A percentile compares a stretch with the other conserved stretches of the same genome.
Evolutionary conservation across 2,329 filamentous ascomycete species (phyloP).

Genomic region (Corinectria fuckeliana): DNA sequence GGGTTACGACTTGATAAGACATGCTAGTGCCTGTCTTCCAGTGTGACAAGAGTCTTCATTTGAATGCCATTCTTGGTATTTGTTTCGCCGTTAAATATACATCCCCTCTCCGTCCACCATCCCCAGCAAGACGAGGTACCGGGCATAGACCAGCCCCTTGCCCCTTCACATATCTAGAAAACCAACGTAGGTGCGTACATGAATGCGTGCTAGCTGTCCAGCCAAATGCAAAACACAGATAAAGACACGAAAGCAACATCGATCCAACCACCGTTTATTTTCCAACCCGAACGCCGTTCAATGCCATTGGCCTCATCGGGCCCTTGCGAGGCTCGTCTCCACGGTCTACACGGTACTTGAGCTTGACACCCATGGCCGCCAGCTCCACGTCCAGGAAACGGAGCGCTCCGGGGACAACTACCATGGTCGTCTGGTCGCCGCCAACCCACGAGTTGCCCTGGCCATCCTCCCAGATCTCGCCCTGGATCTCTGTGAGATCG

Average conservation of each 20-base stretch:
- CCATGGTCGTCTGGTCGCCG: constrained; percentile 87
- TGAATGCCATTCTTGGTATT: constrained; percentile 9
- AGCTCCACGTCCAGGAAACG: constrained; percentile 95
- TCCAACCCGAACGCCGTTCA: constrained; percentile 38
- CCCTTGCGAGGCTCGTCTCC: constrained; percentile 70
- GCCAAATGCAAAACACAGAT: constrained; percentile 18
- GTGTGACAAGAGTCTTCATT: not conserved
- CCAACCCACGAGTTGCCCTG: constrained; percentile 84
- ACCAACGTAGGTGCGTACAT: constrained; percentile 4
- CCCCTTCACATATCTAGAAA: not conserved
- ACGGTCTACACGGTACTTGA: constrained; percentile 76
- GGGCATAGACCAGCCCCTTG: not conserved
- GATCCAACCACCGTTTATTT: constrained; percentile 32
- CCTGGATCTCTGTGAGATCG: constrained; percentile 63
- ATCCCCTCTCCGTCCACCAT: constrained; percentile 5
- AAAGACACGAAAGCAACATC: constrained; percentile 20
- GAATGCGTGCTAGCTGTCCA: constrained; percentile 26
- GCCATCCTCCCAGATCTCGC: constrained; percentile 92
- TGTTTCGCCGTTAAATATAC: constrained; percentile 19
- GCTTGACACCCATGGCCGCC: constrained; percentile 92
- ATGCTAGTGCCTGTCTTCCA: not conserved
- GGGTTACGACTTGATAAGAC: not conserved
- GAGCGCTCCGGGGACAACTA: constrained; percentile 91
- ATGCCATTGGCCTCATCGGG: constrained; percentile 50
- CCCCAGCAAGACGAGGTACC: not conserved